Evolutionary conservation across 495 filamentous ascomycete genomes (phyloP), one percentile per base, ranked within the genome.

Genomic region (Podospora bellae-mahoneyi): DNA sequence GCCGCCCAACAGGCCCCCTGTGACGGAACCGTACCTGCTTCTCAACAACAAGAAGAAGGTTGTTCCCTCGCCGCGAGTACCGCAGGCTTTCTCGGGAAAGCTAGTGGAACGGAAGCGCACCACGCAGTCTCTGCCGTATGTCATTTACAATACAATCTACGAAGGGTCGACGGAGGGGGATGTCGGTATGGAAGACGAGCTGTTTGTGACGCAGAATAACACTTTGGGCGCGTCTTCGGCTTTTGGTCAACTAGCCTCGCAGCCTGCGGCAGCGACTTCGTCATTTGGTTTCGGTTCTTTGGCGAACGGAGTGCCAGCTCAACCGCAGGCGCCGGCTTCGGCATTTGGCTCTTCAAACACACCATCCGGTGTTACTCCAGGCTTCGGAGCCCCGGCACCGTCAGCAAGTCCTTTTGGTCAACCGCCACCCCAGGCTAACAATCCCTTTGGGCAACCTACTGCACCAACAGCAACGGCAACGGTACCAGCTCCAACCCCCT

Each of bases 1-100:
- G 5, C 73, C 74, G 2, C 70, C 76, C 10, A 70, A 72, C 1
- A 73, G 70, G 60, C n/a, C 60, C 5, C 48, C 85, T 18, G 85
- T 83, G 58, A 79, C 79, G 9, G 80, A 80, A 27, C 73, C 78
- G 0, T 90, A 87, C 75, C 79, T 91, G 54, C 65, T 84, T 70
- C 72, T 85, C 4, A 72, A 76, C 62, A 64, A 66, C 66, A 78
- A 68, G 70, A 73, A 67, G 54, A 74, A 71, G 60, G 55, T 63
- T 9, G 71, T 78, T 5, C 76, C 75, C 15, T 80, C 80, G 48
- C 77, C 82, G 27, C 73, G 76, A 57, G 69, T 83, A 23, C 74
- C 75, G 6, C 84, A 85, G 68, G 59, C 78, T 5, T 80, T 80
- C 66, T 84, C 83, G 0, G 68, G 72, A 7, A 56, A 72, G 55